Evolutionary conservation across 805 yeast species (phyloP).

Genomic region (Torulaspora quercuum): DNA sequence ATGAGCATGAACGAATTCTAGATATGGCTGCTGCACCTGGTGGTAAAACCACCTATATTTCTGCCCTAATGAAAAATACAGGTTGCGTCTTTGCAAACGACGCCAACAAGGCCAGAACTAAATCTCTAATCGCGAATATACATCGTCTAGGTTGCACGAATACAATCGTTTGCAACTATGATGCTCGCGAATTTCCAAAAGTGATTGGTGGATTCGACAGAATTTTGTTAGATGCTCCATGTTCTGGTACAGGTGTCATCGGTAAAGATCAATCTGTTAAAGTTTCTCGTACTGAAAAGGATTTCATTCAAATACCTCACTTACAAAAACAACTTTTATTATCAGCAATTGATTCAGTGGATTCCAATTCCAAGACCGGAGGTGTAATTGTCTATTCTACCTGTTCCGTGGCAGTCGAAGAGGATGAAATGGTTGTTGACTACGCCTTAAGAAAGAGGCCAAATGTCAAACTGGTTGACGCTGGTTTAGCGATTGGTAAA

Average conservation of each 20-base stretch:
- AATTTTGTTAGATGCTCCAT: slow-evolving; percentile 93
- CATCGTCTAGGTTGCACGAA: slow-evolving; percentile 96
- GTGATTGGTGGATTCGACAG: slow-evolving; percentile 98
- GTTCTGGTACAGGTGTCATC: slow-evolving; percentile 99
- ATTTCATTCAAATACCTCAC: slow-evolving; percentile 94
- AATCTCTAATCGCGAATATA: slow-evolving; percentile 92
- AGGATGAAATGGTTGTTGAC: slow-evolving; percentile 97
- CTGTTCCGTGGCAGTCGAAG: slow-evolving; percentile 97
- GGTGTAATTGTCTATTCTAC: slow-evolving; percentile 96
- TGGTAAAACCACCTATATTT: slow-evolving; percentile 92
- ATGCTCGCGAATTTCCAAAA: slow-evolving; percentile 96
- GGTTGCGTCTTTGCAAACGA: slow-evolving; percentile 98
- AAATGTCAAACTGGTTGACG: slow-evolving; percentile 88
- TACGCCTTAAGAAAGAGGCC: slow-evolving; percentile 95
- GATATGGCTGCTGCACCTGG: slow-evolving; percentile 99
- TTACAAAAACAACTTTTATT: slow-evolving; percentile 89
- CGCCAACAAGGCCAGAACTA: slow-evolving; percentile 93
- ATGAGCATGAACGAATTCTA: slow-evolving; percentile 88
- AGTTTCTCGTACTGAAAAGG: slow-evolving; percentile 90
- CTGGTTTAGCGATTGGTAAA: slow-evolving; percentile 90
- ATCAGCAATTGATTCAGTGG: slow-evolving; percentile 96
- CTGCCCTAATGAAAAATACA: slow-evolving; percentile 96
- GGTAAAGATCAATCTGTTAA: slow-evolving; percentile 96
- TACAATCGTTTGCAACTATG: slow-evolving; percentile 94
- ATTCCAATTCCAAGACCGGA: slow-evolving; percentile 86